Percentiles rank a stretch among this genome's conserved stretches.
Evolutionary conservation across 106 monocot genomes (phyloP).

Genomic region (Narthecium ossifragum): DNA sequence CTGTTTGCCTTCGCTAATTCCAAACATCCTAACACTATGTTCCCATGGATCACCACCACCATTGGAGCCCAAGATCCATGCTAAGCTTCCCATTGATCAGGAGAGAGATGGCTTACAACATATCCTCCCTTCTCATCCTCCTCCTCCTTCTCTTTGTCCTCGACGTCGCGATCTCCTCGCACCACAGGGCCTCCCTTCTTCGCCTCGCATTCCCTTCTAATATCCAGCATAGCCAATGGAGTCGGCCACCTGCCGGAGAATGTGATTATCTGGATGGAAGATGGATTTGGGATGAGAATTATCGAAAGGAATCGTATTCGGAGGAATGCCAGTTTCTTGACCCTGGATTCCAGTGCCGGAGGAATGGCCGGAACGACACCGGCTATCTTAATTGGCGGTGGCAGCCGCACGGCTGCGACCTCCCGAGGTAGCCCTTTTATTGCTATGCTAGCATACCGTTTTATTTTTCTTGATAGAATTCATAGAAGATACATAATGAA

Average conservation of each 20-base stretch:
- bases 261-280: conserved; percentile 58
- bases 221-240: background rate
- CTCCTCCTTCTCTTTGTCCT: background rate
- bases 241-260: background rate
- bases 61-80: background rate
- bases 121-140: conserved; percentile 1
- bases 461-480: background rate
- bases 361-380: conserved; percentile 58
- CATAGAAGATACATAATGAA: no score
- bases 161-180: background rate
- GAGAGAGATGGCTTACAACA: background rate
- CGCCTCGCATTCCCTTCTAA: background rate
- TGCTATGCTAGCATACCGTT: background rate
- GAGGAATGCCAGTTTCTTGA: conserved; percentile 81
- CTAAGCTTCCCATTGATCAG: background rate
- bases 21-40: no score
- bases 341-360: conserved; percentile 66
- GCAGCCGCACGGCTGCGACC: conserved; percentile 57
- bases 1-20: background rate
- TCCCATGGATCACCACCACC: background rate
- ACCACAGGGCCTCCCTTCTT: background rate
- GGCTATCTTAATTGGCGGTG: conserved; percentile 75
- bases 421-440: conserved; percentile 43
- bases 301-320: conserved; percentile 18
- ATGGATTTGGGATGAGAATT: conserved; percentile 55